These are phyloP conservation scores for Hebeloma cylindrosporum DNA, from an alignment of 768 basidiomycete genomes.

Conservation along the genomic window DNA sequence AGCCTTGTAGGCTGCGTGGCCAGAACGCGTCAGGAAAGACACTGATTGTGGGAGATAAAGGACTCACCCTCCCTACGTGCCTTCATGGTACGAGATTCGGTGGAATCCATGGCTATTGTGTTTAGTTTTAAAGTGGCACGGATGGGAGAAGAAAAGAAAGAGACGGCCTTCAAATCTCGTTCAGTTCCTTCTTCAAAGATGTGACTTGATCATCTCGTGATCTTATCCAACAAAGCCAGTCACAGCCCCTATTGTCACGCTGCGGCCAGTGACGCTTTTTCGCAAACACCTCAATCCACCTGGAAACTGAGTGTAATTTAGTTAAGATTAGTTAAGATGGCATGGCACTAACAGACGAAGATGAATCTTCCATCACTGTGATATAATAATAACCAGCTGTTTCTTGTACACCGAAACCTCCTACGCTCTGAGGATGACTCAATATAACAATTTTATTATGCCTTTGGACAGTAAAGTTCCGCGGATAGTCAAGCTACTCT, in stretches of 20 bases:
- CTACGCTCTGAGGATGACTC: too few species aligned
- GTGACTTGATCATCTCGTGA: conserved; percentile 35
- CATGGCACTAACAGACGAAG: too few species aligned
- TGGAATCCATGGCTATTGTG: conserved; percentile 39
- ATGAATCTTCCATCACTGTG: too few species aligned
- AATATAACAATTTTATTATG: too few species aligned
- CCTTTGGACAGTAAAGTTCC: not conserved
- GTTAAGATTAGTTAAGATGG: too few species aligned
- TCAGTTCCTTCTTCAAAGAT: conserved; percentile 24
- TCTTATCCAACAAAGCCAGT: conserved; percentile 19
- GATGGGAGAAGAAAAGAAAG: conserved; percentile 34
- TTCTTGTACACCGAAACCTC: too few species aligned
- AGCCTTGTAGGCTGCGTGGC: conserved; percentile 77
- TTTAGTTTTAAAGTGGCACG: conserved; percentile 23
- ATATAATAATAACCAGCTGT: too few species aligned
- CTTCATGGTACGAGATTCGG: conserved; percentile 70
- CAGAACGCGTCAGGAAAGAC: conserved; percentile 39
- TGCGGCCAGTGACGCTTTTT: not conserved
- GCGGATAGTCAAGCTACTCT: not conserved
- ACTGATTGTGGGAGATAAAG: conserved; percentile 17
- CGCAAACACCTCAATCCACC: too few species aligned
- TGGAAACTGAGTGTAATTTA: too few species aligned
- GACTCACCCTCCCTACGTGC: conserved; percentile 69
- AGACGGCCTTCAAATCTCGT: conserved; percentile 26
- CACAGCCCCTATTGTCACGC: conserved; percentile 14